Evolutionary conservation across 2,329 filamentous ascomycete genomes (phyloP).

Genomic region (Alternaria consortialis): DNA sequence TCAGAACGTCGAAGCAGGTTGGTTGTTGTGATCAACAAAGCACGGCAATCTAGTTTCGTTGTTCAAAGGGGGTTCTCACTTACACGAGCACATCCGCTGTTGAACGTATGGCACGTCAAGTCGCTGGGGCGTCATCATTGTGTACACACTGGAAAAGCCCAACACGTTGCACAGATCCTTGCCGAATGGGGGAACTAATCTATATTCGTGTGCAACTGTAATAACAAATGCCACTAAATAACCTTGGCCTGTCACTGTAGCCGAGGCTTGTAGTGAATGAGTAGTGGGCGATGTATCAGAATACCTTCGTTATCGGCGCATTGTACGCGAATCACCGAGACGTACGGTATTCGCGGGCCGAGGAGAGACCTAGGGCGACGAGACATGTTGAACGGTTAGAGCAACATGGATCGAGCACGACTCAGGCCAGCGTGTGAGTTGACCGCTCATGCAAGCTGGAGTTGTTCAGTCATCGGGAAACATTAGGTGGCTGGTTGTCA

Average conservation of each 20-base stretch:
- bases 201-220: background rate
- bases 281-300: constrained; percentile 4
- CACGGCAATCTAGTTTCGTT: background rate
- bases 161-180: constrained; percentile 2
- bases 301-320: background rate
- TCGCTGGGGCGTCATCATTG: constrained; percentile 2
- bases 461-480: constrained; percentile 1
- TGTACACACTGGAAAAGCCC: constrained; percentile 3
- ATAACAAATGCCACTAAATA: background rate
- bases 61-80: constrained; percentile 1
- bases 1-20: constrained; percentile 7
- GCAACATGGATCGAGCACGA: constrained; percentile 1
- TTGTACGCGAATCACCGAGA: constrained; percentile 7
- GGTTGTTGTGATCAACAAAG: background rate
- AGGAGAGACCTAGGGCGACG: constrained; percentile 9
- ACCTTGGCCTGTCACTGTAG: background rate
- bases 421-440: constrained; percentile 1
- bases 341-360: constrained; percentile 4
- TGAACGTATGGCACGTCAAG: constrained; percentile 1
- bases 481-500: background rate
- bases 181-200: constrained; percentile 1
- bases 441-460: background rate
- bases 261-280: background rate
- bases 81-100: constrained; percentile 5
- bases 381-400: background rate